Conservation (phyloP, 371 early-diverging fungal genomes). For the Quaeritorhiza haematococci region DNA sequence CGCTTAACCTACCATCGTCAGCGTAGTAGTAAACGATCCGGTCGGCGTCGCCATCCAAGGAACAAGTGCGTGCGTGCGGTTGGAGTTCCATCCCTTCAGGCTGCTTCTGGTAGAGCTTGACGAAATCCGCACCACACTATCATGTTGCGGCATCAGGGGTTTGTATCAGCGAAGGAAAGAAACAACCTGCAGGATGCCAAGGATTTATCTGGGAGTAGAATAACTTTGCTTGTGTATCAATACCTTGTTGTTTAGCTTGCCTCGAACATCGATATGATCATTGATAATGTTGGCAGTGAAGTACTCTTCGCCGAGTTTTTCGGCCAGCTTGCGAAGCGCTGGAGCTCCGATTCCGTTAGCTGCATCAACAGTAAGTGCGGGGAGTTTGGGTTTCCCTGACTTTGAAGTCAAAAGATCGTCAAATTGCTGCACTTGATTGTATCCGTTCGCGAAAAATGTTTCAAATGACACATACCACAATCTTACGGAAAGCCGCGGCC, state of each 20-base stretch:
- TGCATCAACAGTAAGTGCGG: constrained; percentile 79
- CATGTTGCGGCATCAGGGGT: too few species aligned
- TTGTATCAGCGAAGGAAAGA: background rate
- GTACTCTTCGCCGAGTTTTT: constrained; percentile 58
- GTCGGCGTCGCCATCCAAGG: constrained; percentile 99
- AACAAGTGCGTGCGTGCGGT: constrained; percentile 74
- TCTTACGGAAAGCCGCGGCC: constrained; percentile 70
- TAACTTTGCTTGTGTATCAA: too few species aligned
- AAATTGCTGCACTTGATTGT: background rate
- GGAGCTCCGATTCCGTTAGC: constrained; percentile 98
- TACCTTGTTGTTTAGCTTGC: constrained; percentile 81
- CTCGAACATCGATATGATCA: constrained; percentile 57
- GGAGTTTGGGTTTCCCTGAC: constrained; percentile 61
- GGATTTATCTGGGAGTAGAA: constrained; percentile 3
- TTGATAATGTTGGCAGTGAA: constrained; percentile 67
- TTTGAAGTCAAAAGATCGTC: constrained; percentile 16
- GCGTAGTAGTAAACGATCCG: constrained; percentile 94
- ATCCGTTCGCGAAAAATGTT: background rate
- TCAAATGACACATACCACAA: constrained; percentile 58
- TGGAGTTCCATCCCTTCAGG: constrained; percentile 65
- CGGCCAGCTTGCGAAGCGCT: constrained; percentile 71
- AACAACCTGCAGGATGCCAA: constrained; percentile 2
- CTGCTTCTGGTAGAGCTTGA: constrained; percentile 81
- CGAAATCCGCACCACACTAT: constrained; percentile 96
- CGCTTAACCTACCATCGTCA: constrained; percentile 56